Evolutionary conservation across 768 basidiomycete species (phyloP), one percentile per base, ranked within the genome.

Genomic region (Rhizopogon vesiculosus): DNA sequence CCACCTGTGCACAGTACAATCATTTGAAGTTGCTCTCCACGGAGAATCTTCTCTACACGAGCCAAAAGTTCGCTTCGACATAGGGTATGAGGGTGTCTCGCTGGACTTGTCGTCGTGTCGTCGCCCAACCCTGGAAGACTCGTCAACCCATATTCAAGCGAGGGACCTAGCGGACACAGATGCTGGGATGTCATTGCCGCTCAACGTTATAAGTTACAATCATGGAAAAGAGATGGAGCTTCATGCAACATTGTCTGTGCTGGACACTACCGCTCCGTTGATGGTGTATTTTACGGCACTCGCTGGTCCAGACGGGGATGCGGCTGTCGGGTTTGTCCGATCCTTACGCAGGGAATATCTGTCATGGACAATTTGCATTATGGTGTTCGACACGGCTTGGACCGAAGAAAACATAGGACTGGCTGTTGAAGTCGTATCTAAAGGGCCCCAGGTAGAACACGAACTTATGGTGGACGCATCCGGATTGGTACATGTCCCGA

Each of bases 281-380:
- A 61, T 25, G 42, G 33, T 72, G 22, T 72, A 71, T 71, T 59
- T 74, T 31, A 42, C 60, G 10, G 65, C 71, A 4, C 46, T 61
- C n/a, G 55, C 63, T 22, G 72, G 69, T 4, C 40, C 59, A 19
- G 62, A 70, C 52, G 71, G 71, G 7, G 66, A 64, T 29, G 66
- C 67, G n/a, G 66, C 66, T 1, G 51, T 62, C 16, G 74, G 74
- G 3, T 62, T 76, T 29, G 56, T 64, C 8, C 54, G 70, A 35
- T 62, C 69, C 7, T 58, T 74, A 13, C 58, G 64, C 2, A 62
- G 63, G 41, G 74, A 75, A 55, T 71, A 64, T 48, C 59, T 59
- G 8, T 48, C 64, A 3, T 73, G 72, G 69, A 62, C 58, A 7
- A 66, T 72, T 42, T 61, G 61, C 18, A 48, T 68, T 10, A 66